A percentile compares a stretch with the other conserved stretches of the same genome.
Evolutionary conservation across 176 grass and related monocot species (phyloP).

Genomic region (Tillandsia leiboldiana): DNA sequence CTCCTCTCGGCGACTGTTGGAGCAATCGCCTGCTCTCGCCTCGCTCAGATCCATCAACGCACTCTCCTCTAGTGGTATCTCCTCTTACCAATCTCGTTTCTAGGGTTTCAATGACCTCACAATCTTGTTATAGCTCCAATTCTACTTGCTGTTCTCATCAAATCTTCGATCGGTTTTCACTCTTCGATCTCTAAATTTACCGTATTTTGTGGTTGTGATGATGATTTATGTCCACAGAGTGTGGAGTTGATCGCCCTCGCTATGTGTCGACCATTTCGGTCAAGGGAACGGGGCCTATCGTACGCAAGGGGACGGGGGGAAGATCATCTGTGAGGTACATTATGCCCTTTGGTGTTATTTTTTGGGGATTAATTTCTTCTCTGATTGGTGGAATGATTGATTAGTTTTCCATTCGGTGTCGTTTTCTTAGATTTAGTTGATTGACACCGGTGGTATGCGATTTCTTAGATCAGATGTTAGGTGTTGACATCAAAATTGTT

Average conservation of each 20-base stretch:
- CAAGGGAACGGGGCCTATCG: constrained; percentile 59
- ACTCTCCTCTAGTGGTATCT: constrained; percentile 19
- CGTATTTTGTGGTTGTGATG: not conserved
- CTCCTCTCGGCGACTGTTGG: constrained; percentile 22
- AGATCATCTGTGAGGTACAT: constrained; percentile 73
- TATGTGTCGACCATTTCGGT: constrained; percentile 38
- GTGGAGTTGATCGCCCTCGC: constrained; percentile 49
- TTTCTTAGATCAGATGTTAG: not conserved
- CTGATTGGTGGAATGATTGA: no score
- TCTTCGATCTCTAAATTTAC: not conserved
- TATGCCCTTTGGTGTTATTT: constrained; percentile 1
- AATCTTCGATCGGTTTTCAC: not conserved
- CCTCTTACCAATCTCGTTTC: not conserved
- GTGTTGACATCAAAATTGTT: no score
- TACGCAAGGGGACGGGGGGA: constrained; percentile 89
- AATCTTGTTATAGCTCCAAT: not conserved
- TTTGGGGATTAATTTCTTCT: not conserved
- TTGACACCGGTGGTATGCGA: no score
- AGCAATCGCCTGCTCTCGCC: constrained; percentile 23
- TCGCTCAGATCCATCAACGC: constrained; percentile 22
- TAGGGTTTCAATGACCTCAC: not conserved
- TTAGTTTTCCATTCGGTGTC: no score
- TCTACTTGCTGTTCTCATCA: not conserved
- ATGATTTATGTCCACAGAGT: not conserved
- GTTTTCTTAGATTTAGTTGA: no score